phyloP scores from a whole-genome alignment of 306 rosid genomes.

The Inga oerstediana region DNA sequence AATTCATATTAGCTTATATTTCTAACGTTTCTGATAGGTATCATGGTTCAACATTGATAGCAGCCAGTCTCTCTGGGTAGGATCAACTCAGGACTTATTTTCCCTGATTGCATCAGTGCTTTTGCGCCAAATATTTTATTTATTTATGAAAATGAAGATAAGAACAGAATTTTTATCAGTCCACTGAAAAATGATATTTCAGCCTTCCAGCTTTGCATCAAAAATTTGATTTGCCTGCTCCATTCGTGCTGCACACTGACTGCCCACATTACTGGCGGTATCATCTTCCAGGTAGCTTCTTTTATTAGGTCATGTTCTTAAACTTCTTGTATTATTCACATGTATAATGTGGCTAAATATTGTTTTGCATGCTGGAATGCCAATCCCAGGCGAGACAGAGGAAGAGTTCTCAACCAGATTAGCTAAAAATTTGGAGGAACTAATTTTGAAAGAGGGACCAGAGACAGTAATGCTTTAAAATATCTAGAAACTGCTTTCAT shows the following conservation, averaged over 20 bases:
- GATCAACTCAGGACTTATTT: neutral
- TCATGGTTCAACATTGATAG: conserved; percentile 87
- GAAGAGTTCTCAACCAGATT: conserved; percentile 91
- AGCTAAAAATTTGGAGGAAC: conserved; percentile 81
- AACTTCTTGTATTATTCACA: conserved; percentile 24
- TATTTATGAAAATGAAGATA: neutral
- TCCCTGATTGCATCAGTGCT: neutral
- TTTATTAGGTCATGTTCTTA: conserved; percentile 25
- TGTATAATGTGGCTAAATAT: conserved; percentile 10
- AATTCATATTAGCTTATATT: conserved; percentile 27
- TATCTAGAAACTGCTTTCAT: conserved; percentile 22
- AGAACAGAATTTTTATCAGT: neutral
- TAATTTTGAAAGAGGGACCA: conserved; percentile 91
- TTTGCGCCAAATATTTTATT: neutral
- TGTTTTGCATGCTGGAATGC: conserved; percentile 34
- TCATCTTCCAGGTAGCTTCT: conserved; percentile 86
- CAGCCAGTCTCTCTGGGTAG: conserved; percentile 98
- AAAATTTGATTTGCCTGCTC: conserved; percentile 91
- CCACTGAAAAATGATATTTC: conserved; percentile 36
- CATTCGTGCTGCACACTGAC: conserved; percentile 91
- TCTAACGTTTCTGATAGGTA: conserved; percentile 56
- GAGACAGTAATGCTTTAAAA: conserved; percentile 65
- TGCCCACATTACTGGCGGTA: conserved; percentile 97
- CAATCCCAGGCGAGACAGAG: conserved; percentile 85
- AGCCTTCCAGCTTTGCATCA: conserved; percentile 94